Base-by-base conservation (phyloP, 2,329 filamentous ascomycete species). In the Emmonsiellopsis sp. region DNA sequence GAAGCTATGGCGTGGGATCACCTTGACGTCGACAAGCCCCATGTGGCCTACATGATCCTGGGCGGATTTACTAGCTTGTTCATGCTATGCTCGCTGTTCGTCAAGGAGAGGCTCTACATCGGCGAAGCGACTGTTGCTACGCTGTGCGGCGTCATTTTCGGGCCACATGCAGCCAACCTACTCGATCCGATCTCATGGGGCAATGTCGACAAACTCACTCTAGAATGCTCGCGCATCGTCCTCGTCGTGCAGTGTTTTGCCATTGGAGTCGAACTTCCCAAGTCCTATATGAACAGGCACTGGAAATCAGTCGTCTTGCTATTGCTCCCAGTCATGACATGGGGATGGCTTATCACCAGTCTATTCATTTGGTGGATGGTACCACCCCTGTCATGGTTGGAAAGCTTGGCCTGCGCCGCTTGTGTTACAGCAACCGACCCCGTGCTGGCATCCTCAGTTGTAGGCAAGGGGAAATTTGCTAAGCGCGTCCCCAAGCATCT, bases 51-150 rank as follows among this genome's bases (percentile, higher is more conserved):
- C 73, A 89, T 97, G 73, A 96, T 98, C 73, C 78, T 98, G 54
- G 93, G 93, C 65, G 93, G 92, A 70, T 98, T 98, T 76, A 98
- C 93, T 62, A 90, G 87, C 56, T 77, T 98, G 63, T 98, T 98
- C 76, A 98, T 98, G 93, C 79, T 98, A 56, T 95, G 90, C 72
- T 98, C 93, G 56, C 89, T 94, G 53, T 84, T 97, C 67, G 95
- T 98, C 75, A 98, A 98, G 78, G 93, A 98, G 78, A 87, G 88
- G 70, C 81, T 97, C 66, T 98, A 98, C 76, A 98, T 98, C 70
- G 93, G 93, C 67, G 93, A 98, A 79, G 93, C 93, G 50, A 97
- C 93, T 1, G 89, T 98, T 44, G 84, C 83, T n/a, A 85, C 84
- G 0, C 69, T 86, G 10, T 86, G 82, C 63, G 83, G 84, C 58